Evolutionary conservation across 768 basidiomycete species (phyloP).

Genomic region (Auriscalpium microsporum): DNA sequence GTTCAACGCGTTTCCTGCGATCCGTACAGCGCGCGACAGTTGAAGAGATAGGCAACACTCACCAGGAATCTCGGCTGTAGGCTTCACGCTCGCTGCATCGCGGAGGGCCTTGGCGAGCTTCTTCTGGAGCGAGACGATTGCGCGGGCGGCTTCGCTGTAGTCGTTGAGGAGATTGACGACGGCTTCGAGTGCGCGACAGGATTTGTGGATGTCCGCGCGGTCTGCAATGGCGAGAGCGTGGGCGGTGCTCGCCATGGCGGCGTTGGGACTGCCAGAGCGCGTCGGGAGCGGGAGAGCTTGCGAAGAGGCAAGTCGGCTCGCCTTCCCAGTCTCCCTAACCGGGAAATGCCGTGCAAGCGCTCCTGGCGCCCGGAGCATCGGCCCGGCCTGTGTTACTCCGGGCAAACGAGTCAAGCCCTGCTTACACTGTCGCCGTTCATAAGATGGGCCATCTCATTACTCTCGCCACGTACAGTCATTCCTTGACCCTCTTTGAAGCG

Average conservation of each 20-base stretch:
- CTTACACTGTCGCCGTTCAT: too few relatives aligned
- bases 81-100: slow-evolving; percentile 55
- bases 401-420: too few relatives aligned
- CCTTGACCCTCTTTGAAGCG: background rate
- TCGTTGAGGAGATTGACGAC: slow-evolving; percentile 61
- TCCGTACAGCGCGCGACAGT: background rate
- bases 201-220: slow-evolving; percentile 68
- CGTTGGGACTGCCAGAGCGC: too few relatives aligned
- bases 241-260: slow-evolving; percentile 9
- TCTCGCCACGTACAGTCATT: slow-evolving; percentile 63
- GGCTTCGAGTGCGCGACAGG: slow-evolving; percentile 67
- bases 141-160: slow-evolving; percentile 63
- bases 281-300: too few relatives aligned
- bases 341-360: too few relatives aligned
- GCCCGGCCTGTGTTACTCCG: too few relatives aligned
- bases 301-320: too few relatives aligned
- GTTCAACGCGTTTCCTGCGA: slow-evolving; percentile 59
- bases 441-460: slow-evolving; percentile 81
- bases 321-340: too few relatives aligned
- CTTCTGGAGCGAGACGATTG: slow-evolving; percentile 60
- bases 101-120: slow-evolving; percentile 63
- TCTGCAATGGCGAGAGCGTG: slow-evolving; percentile 37
- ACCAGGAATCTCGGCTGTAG: slow-evolving; percentile 59
- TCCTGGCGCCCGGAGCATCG: too few relatives aligned
- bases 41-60: slow-evolving; percentile 12